Evolutionary conservation across 805 yeast species (phyloP), one percentile per base, ranked within the genome.

Genomic region (Isabelozyma gotoi): DNA sequence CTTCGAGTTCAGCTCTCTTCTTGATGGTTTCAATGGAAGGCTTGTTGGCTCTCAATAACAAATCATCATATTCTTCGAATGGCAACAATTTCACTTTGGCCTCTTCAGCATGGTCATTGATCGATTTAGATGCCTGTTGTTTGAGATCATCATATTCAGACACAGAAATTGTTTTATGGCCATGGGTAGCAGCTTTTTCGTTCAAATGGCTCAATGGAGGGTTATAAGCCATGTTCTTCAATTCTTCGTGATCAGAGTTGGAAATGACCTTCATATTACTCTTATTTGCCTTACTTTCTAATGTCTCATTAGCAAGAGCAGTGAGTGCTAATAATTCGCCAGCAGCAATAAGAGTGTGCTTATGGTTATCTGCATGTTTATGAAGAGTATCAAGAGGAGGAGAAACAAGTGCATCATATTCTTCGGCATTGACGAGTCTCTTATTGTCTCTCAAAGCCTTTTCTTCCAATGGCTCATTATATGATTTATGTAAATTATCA

Each of bases 31-130:
- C 65, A 29, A 64, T 43, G 3, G 64, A 50, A 7, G 65, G 64
- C 43, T 58, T 65, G 21, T 59, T 52, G 1, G 66, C 67, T 33
- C 52, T 53, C 11, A 56, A 39, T 11, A 62, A 52, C 36, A 71
- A 54, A 21, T 65, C 61, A 18, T 68, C 71, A 38, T 66, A 64
- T 35, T 59, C 58, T 12, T 53, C 56, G 12, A 45, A 38, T 17
- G 51, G 38, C 4, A 59, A 38, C 8, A 63, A 29, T 24, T 48
- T 43, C 16, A 40, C 32, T 6, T 46, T 38, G 5, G 36, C 33
- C 18, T 27, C 40, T 41, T 38, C 37, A 10, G 40, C n/a, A 36
- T 48, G 45, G 14, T 47, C 19, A 40, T 32, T 7, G 40, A 19
- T 3, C 60, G 60, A 11, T 16, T 53, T 49, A 24, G 55, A 48